Base-by-base conservation (phyloP, 2,329 filamentous ascomycete species). In the Tolypocladium endophyticum region DNA sequence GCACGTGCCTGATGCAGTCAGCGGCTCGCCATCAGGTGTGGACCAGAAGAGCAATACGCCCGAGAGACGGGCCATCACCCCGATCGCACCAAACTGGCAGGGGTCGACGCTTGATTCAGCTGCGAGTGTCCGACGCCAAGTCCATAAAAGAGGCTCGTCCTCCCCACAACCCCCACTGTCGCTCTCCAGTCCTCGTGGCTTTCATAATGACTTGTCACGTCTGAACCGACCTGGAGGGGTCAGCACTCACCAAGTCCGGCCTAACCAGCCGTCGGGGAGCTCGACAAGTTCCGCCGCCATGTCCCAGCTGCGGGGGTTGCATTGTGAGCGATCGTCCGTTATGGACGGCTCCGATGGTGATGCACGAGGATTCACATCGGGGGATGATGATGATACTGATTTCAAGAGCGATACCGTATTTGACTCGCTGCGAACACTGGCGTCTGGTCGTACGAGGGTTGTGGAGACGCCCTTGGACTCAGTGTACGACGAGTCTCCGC, bases 401-500 rank as follows among this genome's bases (percentile, higher is more conserved):
- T 85, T 87, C 68, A 87, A 86, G 73, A 91, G 88, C 70, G 89
- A 92, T 66, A 89, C 85, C 23, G 79, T 88, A 59, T 92, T 86
- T 72, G 89, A 92, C 75, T 92, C 89, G 36, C 74, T 91, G 65
- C 86, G 87, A 58, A 92, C 89, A 20, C 79, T 82, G 61, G 86
- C 82, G 45, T 90, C 88, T 12, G 81, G 82, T 62, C 87, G 86
- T 62, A 79, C 82, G 58, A 83, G 86, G 61, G 83, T 84, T 39
- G 81, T 85, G 55, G 85, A 90, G 69, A 88, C 87, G 35, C 87
- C 88, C 20, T 76, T 92, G 56, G 88, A 92, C 68, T 89, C 85
- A 30, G 89, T 92, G 78, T 92, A 92, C 71, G 88, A 92, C 72
- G 89, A 92, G 66, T 90, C 88, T 18, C 87, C 87, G 41, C 82